These are phyloP conservation scores for Penicillium crustosum DNA, from an alignment of 2,329 filamentous ascomycete species.

Conservation along the genomic window DNA sequence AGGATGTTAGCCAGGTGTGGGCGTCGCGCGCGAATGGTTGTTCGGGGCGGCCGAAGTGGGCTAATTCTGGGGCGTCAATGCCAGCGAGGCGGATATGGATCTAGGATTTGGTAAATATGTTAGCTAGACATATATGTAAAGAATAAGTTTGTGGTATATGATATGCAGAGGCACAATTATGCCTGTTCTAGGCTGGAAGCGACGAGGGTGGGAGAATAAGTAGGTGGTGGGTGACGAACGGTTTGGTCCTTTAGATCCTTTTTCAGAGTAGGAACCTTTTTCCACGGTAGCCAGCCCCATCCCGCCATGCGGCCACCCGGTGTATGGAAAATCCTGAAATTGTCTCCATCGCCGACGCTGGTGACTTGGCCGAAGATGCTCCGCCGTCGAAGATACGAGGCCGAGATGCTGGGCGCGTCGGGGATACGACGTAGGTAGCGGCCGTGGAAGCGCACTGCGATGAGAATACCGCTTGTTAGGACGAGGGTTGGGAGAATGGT, in stretches of 20 bases:
- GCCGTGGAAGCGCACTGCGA: conserved; percentile 38
- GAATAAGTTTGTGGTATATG: background rate
- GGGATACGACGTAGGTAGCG: conserved; percentile 80
- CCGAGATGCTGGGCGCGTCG: conserved; percentile 70
- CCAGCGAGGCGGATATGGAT: conserved; percentile 88
- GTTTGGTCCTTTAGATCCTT: conserved; percentile 73
- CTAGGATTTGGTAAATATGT: conserved; percentile 32
- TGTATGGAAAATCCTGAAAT: conserved; percentile 91
- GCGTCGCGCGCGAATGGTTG: conserved; percentile 85
- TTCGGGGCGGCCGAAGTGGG: conserved; percentile 85
- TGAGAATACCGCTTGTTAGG: conserved; percentile 41
- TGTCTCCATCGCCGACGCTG: conserved; percentile 93
- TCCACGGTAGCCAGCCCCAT: conserved; percentile 83
- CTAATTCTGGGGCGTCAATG: conserved; percentile 86
- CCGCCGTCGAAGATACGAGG: conserved; percentile 70
- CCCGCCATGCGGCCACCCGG: conserved; percentile 83
- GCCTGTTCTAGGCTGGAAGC: background rate
- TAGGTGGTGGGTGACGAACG: conserved; percentile 50
- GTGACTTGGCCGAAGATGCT: conserved; percentile 84
- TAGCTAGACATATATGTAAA: background rate
- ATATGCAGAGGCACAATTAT: background rate
- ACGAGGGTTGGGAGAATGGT: conserved; percentile 41
- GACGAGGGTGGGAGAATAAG: background rate
- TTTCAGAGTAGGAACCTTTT: conserved; percentile 68
- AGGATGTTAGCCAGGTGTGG: conserved; percentile 72